Evolutionary conservation across 2,329 filamentous ascomycete species (phyloP).

Genomic region (Ampelomyces quisqualis): DNA sequence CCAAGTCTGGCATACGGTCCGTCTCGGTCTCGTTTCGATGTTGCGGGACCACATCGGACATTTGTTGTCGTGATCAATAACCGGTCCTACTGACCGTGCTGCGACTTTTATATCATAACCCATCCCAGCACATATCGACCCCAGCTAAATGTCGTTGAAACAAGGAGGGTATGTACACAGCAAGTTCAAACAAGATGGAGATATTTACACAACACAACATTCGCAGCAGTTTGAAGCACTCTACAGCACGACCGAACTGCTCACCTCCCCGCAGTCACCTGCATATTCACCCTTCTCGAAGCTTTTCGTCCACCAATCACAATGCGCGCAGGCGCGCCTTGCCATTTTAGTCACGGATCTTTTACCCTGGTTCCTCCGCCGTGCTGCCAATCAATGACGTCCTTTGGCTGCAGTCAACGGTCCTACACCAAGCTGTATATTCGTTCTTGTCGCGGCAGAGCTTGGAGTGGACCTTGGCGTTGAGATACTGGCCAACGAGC

Average conservation of each 20-base stretch:
- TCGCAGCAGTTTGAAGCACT: neutral
- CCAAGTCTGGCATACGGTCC: no score
- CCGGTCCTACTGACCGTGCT: no score
- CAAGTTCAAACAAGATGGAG: no score
- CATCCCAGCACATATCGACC: no score
- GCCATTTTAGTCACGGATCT: slow-evolving; percentile 26
- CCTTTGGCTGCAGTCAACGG: slow-evolving; percentile 8
- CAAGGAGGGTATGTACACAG: no score
- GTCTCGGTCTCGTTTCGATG: no score
- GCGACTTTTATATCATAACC: no score
- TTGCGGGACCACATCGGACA: no score
- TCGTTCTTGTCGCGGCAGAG: slow-evolving; percentile 14
- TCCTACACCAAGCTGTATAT: slow-evolving; percentile 15
- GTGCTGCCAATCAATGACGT: slow-evolving; percentile 21
- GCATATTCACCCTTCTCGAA: slow-evolving; percentile 21
- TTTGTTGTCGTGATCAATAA: no score
- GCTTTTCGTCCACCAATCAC: slow-evolving; percentile 31
- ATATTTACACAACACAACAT: neutral
- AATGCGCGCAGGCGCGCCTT: slow-evolving; percentile 3
- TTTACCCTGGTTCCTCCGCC: slow-evolving; percentile 23
- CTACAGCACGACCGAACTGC: neutral
- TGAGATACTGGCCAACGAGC: slow-evolving; percentile 17
- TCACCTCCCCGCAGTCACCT: slow-evolving; percentile 15
- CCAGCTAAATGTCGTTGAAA: no score
- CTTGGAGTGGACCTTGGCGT: slow-evolving; percentile 22